Percentiles rank a stretch among this genome's conserved stretches.
These are phyloP conservation scores for Botryotinia globosa DNA, from an alignment of 2,329 filamentous ascomycete genomes.

Conservation along the genomic window DNA sequence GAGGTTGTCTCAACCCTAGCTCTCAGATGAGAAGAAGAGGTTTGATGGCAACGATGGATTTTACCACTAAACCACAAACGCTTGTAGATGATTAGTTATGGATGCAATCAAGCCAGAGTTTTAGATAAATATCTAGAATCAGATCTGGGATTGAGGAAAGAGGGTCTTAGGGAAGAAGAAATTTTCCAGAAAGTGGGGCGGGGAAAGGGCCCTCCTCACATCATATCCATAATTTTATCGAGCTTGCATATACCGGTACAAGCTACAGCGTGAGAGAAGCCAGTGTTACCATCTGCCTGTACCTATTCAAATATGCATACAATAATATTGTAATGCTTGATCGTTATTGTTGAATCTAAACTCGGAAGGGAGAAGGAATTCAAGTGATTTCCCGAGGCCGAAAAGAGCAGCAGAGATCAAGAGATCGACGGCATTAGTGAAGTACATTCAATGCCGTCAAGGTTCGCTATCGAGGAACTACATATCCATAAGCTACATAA, in stretches of 20 bases:
- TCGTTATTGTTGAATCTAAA: background rate
- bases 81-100: background rate
- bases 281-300: background rate
- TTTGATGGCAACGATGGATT: constrained; percentile 24
- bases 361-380: background rate
- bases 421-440: background rate
- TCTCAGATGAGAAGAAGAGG: background rate
- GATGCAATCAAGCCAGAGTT: accelerated
- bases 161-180: background rate
- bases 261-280: background rate
- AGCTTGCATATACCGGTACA: background rate
- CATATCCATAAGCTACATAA: background rate
- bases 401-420: background rate
- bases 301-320: background rate
- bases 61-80: constrained; percentile 27
- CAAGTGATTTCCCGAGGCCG: background rate
- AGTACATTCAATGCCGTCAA: background rate
- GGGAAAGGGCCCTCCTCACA: background rate
- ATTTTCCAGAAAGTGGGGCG: background rate
- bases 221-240: background rate
- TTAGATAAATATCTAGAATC: background rate
- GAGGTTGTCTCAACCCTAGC: background rate
- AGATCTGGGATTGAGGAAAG: background rate
- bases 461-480: background rate
- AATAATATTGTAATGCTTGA: background rate